Conservation (phyloP, 176 grass and related monocot genomes). For the Oryza australiensis region DNA sequence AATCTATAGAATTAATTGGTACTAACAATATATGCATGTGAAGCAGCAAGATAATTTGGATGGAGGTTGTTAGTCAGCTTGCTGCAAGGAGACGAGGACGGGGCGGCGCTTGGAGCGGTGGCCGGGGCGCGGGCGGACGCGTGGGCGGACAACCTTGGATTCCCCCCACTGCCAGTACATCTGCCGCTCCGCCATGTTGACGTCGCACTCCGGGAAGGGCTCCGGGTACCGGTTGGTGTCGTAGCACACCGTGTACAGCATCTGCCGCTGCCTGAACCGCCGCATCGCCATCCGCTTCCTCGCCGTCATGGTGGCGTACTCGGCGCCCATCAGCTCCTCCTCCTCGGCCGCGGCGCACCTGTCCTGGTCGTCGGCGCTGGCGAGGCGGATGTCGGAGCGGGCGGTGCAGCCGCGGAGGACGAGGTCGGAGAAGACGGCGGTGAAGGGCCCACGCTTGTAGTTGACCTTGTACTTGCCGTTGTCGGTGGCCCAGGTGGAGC, state of each 20-base stretch:
- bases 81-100: constrained; percentile 21
- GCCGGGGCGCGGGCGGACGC: constrained; percentile 10
- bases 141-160: constrained; percentile 46
- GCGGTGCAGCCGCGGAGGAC: constrained; percentile 52
- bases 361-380: not conserved
- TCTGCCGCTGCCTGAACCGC: constrained; percentile 51
- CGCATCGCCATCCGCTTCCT: constrained; percentile 54
- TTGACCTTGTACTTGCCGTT: constrained; percentile 73
- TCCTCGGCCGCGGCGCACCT: constrained; percentile 40
- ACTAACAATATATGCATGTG: no score
- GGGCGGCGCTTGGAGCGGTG: not conserved
- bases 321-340: constrained; percentile 49
- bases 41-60: no score
- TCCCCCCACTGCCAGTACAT: constrained; percentile 74
- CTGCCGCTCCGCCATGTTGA: constrained; percentile 38
- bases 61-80: constrained; percentile 19
- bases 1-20: no score
- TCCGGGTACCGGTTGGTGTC: constrained; percentile 61
- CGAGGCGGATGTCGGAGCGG: not conserved
- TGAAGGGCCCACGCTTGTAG: constrained; percentile 64
- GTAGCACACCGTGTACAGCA: constrained; percentile 82
- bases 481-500: constrained; percentile 73
- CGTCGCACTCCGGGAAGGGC: constrained; percentile 72
- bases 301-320: constrained; percentile 56
- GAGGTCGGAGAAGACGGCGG: constrained; percentile 59